Conservation (phyloP, 768 basidiomycete genomes). For the Leccinum olivaceopallidum region DNA sequence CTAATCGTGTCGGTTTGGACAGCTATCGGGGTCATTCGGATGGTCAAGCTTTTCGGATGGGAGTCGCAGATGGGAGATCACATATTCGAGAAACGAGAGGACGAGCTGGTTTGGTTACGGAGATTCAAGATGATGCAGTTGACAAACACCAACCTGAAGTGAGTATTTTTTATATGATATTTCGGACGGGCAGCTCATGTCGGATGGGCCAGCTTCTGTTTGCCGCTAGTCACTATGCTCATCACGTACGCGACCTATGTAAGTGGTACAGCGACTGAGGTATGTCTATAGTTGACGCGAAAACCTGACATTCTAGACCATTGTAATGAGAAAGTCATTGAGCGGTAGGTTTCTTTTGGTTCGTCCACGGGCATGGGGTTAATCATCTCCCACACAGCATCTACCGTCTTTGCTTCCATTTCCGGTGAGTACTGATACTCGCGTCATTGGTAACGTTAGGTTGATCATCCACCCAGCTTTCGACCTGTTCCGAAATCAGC, state of each 20-base stretch:
- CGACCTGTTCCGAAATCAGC: not conserved
- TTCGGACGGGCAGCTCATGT: not conserved
- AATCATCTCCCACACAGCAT: not conserved
- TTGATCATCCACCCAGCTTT: not conserved
- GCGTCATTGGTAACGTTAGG: no score
- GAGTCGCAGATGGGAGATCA: not conserved
- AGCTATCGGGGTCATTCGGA: constrained; percentile 4
- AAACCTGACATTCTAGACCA: not conserved
- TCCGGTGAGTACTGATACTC: not conserved
- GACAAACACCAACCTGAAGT: constrained; percentile 1
- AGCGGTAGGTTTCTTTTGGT: not conserved
- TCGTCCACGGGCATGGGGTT: not conserved
- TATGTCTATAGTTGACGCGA: not conserved
- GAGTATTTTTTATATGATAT: not conserved
- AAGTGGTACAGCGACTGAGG: not conserved
- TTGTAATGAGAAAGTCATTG: not conserved
- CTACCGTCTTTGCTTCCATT: constrained; percentile 5
- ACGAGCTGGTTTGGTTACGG: constrained; percentile 3
- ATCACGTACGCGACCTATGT: constrained; percentile 6
- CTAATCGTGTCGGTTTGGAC: not conserved
- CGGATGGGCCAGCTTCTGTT: not conserved
- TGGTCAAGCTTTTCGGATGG: constrained; percentile 7
- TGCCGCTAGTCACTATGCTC: not conserved
- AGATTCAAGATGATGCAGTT: not conserved
- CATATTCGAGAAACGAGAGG: constrained; percentile 6